phyloP scores from a whole-genome alignment of 768 basidiomycete species.

The Phaeotremella fagi region DNA sequence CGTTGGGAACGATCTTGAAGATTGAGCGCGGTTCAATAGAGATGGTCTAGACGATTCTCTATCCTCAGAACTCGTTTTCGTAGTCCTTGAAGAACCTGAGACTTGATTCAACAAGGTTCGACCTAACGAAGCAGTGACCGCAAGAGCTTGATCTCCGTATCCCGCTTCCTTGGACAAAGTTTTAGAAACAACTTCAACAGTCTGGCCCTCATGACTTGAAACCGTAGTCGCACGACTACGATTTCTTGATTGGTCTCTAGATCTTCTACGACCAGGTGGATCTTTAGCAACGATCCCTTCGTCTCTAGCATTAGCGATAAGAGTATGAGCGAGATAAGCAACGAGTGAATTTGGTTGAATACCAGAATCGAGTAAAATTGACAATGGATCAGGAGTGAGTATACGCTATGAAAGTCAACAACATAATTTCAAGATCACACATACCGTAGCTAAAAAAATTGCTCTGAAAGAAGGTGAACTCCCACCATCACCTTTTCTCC shows the following conservation, averaged over 20 bases:
- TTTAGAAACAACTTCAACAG: neutral
- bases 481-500: slow-evolving; percentile 38
- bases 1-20: slow-evolving; percentile 25
- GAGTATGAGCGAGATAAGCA: slow-evolving; percentile 40
- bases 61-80: slow-evolving; percentile 4
- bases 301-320: slow-evolving; percentile 36
- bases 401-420: slow-evolving; percentile 22
- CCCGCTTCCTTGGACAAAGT: slow-evolving; percentile 8
- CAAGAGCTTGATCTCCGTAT: slow-evolving; percentile 40
- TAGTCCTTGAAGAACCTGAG: slow-evolving; percentile 20
- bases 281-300: slow-evolving; percentile 28
- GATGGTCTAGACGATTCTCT: slow-evolving; percentile 23
- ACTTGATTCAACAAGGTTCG: slow-evolving; percentile 30
- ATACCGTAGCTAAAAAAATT: slow-evolving; percentile 42
- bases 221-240: slow-evolving; percentile 30
- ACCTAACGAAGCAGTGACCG: slow-evolving; percentile 34
- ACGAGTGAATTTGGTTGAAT: slow-evolving; percentile 32
- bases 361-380: slow-evolving; percentile 22
- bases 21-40: slow-evolving; percentile 23
- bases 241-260: slow-evolving; percentile 1
- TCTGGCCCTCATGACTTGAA: slow-evolving; percentile 10
- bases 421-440: neutral
- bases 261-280: slow-evolving; percentile 21
- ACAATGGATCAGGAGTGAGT: slow-evolving; percentile 41
- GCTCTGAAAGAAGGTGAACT: slow-evolving; percentile 40